Evolutionary conservation across 2,329 filamentous ascomycete species (phyloP), one percentile per base, ranked within the genome.

Genomic region (Alternaria alternata): DNA sequence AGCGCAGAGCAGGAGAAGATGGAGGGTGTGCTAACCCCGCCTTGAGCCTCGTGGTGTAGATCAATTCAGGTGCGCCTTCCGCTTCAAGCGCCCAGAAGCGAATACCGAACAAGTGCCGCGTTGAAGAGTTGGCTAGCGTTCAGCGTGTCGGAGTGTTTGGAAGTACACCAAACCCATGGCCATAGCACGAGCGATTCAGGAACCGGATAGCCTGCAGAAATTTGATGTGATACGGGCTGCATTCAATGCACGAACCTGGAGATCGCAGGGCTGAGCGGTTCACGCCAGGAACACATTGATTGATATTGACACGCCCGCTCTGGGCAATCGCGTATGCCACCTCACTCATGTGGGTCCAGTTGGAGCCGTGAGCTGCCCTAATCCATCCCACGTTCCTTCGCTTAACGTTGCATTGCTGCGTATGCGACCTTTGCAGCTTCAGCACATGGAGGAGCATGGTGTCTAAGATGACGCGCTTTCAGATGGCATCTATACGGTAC

Each of bases 211-310:
- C 53, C 57, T 65, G 56, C 51, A 61, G 63, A 51, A 59, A 42
- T 69, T 67, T 66, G 67, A 70, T 68, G 69, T 70, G 69, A 70
- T 61, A 64, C 62, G 62, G 66, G 66, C 66, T 70, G 68, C 67
- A 70, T 65, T 47, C 43, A 49, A 66, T 61, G 66, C 66, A 64
- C 58, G 57, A 63, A 64, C 65, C 65, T 54, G 64, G 60, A 64
- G 65, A 67, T 66, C 64, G 59, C 67, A 72, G 67, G 70, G 70
- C 68, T 72, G 70, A 71, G 61, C 62, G 51, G 69, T 69, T 68
- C 66, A 57, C 62, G 56, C 61, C 66, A 70, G 66, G 67, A 66
- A 70, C 67, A 65, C 51, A 52, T 62, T 59, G 30, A 49, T 49
- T 52, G 58, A 62, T 60, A 46, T 64, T 61, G 57, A 64, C 59